Base-by-base conservation (phyloP, 345 rosid species). In the Citrus medica region DNA sequence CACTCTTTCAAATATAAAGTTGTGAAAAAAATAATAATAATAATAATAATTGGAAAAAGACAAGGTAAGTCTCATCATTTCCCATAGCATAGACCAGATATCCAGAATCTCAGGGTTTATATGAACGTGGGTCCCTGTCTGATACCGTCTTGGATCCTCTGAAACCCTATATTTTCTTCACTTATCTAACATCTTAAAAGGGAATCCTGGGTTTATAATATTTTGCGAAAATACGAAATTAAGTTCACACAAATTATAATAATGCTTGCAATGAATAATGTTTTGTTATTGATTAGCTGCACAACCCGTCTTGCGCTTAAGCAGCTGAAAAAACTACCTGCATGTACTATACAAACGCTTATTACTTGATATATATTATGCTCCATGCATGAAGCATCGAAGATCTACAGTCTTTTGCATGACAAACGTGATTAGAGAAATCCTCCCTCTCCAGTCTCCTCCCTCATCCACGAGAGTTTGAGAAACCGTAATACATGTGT, bases 61-160 rank as follows among this genome's bases (percentile, higher is more conserved):
- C 84, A 81, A 16, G 53, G 74, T 46, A 63, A 72, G 69, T 73
- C 42, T 38, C 73, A 84, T 79, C 75, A 76, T 62, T 74, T 30
- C 55, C n/a, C 24, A n/a, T 19, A 25, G 61, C 7, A 63, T 9
- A 24, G 40, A 30, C 33, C 9, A 48, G 75, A 83, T 69, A 28
- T 73, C 42, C 30, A 73, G 79, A 81, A 85, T 85, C 83, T 63
- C 53, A 53, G 35, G 55, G 75, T 16, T 24, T 58, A 71, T 61
- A 59, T n/a, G 28, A 64, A 25, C 37, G 85, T 78, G 83, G 83
- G 86, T 73, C 78, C 79, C 66, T 0, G 30, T 28, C 58, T 16
- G 84, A 82, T 80, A 19, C 82, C 66, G 66, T 67, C 51, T 7
- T 79, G 67, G 83, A 77, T 82, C 71, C 83, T 80, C 83, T 78